phyloP scores from a whole-genome alignment of 768 basidiomycete species.

The Chlorophyllum brunneum region DNA sequence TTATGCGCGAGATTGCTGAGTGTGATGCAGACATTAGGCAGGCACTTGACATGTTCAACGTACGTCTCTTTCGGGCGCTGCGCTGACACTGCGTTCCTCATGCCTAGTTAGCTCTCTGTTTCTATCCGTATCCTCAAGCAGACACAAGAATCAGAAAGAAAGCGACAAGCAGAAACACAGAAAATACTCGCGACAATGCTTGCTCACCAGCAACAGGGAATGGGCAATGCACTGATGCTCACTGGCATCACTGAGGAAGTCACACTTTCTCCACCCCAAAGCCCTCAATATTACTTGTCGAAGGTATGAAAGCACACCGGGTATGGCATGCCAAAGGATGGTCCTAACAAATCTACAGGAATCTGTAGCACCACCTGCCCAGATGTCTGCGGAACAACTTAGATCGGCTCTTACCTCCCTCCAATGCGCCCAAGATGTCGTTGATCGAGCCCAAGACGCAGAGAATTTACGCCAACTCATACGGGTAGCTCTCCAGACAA shows the following conservation, averaged over 20 bases:
- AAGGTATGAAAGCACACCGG: background rate
- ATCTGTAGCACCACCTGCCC: background rate
- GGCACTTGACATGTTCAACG: conserved; percentile 49
- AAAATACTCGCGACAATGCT: conserved; percentile 27
- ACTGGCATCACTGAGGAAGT: conserved; percentile 6
- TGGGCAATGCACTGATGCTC: conserved; percentile 13
- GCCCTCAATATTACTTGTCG: background rate
- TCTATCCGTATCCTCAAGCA: conserved; percentile 36
- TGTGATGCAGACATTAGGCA: conserved; percentile 19
- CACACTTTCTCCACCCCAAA: background rate
- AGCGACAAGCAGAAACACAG: conserved; percentile 28
- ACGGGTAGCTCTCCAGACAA: conserved; percentile 50
- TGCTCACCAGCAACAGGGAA: background rate
- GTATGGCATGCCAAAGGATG: background rate
- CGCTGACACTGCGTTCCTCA: background rate
- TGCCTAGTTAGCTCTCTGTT: conserved; percentile 25
- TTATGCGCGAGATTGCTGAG: conserved; percentile 30
- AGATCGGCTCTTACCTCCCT: conserved; percentile 22
- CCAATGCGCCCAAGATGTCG: conserved; percentile 26
- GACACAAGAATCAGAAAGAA: conserved; percentile 36
- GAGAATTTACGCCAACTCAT: conserved; percentile 56
- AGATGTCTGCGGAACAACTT: conserved; percentile 16
- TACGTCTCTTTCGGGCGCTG: conserved; percentile 19
- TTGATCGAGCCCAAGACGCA: conserved; percentile 49
- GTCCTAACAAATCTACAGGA: background rate